Evolutionary conservation across 805 yeast genomes (phyloP).

Genomic region (Cyberlindnera meyerae): DNA sequence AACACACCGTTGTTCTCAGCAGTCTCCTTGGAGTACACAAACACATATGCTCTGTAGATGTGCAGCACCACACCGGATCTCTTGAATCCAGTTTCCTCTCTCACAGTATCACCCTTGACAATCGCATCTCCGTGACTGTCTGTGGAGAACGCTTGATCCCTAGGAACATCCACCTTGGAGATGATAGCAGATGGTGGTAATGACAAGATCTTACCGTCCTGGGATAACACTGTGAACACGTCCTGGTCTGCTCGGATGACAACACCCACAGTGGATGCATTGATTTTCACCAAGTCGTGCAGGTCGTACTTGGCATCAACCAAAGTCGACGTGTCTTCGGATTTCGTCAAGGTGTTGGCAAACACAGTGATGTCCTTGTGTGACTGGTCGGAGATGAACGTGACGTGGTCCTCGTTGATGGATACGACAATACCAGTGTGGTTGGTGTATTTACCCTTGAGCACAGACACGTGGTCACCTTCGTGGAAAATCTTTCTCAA

Average conservation of each 20-base stretch:
- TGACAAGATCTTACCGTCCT: conserved; percentile 71
- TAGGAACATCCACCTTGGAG: conserved; percentile 59
- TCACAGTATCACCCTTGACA: conserved; percentile 88
- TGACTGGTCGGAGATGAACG: conserved; percentile 84
- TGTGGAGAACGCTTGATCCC: conserved; percentile 75
- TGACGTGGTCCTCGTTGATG: conserved; percentile 78
- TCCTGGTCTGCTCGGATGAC: conserved; percentile 88
- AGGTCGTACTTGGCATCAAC: conserved; percentile 75
- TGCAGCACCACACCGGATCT: conserved; percentile 87
- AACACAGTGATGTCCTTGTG: conserved; percentile 87
- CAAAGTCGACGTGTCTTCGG: conserved; percentile 82
- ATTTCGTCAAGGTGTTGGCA: conserved; percentile 84
- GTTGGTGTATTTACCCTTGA: conserved; percentile 86
- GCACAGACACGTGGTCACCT: conserved; percentile 94
- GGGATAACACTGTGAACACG: conserved; percentile 69
- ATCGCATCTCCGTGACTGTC: conserved; percentile 83
- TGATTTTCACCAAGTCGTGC: conserved; percentile 85
- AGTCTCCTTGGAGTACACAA: conserved; percentile 74
- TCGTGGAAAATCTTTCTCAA: conserved; percentile 80
- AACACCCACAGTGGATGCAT: conserved; percentile 83
- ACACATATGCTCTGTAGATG: conserved; percentile 73
- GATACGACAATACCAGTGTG: conserved; percentile 93
- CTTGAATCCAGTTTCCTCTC: conserved; percentile 76
- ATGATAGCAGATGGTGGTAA: conserved; percentile 81
- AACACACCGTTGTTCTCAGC: conserved; percentile 89